Evolutionary conservation across 345 rosid genomes (phyloP), one percentile per base, ranked within the genome.

Genomic region (Rhodamnia rubescens): DNA sequence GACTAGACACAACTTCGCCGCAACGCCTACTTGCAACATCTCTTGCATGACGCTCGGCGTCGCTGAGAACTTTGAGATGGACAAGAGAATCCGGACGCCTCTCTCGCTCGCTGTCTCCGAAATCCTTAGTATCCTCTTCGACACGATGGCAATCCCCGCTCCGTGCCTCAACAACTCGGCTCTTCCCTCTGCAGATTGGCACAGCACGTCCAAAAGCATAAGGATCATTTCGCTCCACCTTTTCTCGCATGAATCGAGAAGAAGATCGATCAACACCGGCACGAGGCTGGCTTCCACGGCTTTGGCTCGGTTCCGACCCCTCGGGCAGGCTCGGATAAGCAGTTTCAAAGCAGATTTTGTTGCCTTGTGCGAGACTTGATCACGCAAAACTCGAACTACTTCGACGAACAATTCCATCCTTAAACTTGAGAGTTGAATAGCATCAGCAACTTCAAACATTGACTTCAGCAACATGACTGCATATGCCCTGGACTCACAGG

Each of bases 131-230:
- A 96, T 94, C 91, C 92, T 96, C 90, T 94, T 94, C 11, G 94
- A 92, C 24, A 96, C 96, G 1, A 93, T 91, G 1, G 98, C 98
- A 20, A 96, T 53, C 64, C 95, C 96, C 8, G 95, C 95, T 7
- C 92, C 92, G 44, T 96, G 98, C 40, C 81, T 86, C 81, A 95
- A 83, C 69, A 95, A 88, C 88, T 92, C 93, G 11, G 96, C 94
- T 74, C 99, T 86, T 86, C 99, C 99, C 81, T 95, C 97, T 1
- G 98, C 98, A 56, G 93, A 92, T 85, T 87, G 90, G 85, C 97
- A 96, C 59, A 94, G 74, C 50, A 87, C 61, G 87, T 93, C 98
- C 78, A 95, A 87, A 56, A 90, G 91, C 50, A 85, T 88, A 55
- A 96, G 84, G 13, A 88, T 88, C 90, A 93, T 91, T 86, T 94